Conservation (phyloP, 2,329 filamentous ascomycete genomes). For the Cephalotrichum gorgonifer region DNA sequence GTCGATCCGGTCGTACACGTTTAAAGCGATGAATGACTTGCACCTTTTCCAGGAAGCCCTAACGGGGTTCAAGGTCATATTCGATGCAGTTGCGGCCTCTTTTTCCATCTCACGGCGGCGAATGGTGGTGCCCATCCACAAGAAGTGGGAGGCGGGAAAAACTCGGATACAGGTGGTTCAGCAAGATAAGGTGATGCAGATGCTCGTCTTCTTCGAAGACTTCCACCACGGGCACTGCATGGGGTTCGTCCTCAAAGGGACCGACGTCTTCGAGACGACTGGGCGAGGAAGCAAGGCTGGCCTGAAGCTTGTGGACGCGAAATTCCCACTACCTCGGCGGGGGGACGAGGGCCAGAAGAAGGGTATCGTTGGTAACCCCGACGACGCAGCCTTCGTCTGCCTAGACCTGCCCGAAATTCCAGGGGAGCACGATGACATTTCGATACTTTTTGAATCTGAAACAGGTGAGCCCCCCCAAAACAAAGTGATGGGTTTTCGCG, state of each 20-base stretch:
- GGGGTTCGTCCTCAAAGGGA: constrained; percentile 78
- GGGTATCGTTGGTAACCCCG: constrained; percentile 16
- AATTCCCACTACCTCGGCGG: constrained; percentile 70
- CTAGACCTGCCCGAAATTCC: constrained; percentile 82
- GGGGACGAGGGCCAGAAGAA: constrained; percentile 1
- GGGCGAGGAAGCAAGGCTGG: constrained; percentile 55
- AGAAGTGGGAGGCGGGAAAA: constrained; percentile 80
- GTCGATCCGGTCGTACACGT: constrained; percentile 64
- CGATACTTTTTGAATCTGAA: constrained; percentile 72
- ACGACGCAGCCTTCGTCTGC: constrained; percentile 67
- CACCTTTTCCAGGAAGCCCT: constrained; percentile 71
- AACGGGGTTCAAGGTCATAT: constrained; percentile 69
- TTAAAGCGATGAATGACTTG: constrained; percentile 55
- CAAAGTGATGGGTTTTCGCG: neutral
- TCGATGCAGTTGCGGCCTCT: constrained; percentile 59
- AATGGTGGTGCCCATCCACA: constrained; percentile 88
- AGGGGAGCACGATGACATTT: constrained; percentile 86
- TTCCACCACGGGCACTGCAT: constrained; percentile 81
- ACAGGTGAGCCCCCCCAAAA: constrained; percentile 47
- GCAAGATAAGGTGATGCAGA: constrained; percentile 63
- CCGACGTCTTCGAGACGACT: constrained; percentile 69
- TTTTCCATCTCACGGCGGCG: constrained; percentile 76
- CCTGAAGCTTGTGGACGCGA: constrained; percentile 76
- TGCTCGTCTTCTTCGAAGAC: constrained; percentile 80
- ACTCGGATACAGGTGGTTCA: constrained; percentile 73